A percentile compares a stretch with the other conserved stretches of the same genome.
Conservation (phyloP, 257 asterid genomes). For the Lantana camara region DNA sequence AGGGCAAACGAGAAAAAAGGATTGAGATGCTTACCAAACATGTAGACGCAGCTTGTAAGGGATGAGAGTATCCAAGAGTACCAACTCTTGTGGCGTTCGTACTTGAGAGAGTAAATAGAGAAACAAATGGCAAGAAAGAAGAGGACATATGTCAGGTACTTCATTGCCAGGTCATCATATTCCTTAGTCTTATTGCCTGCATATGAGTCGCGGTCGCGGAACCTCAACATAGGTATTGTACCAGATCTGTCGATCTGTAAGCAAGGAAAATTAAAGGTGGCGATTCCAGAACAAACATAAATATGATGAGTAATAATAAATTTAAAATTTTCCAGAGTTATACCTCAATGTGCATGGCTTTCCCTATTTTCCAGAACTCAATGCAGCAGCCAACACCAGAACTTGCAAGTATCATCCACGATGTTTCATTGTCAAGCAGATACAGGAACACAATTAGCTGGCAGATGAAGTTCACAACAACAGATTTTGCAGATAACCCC, state of each 20-base stretch:
- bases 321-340: constrained; percentile 22
- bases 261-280: too few relatives aligned
- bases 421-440: constrained; percentile 95
- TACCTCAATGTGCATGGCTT: constrained; percentile 99
- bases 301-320: neutral
- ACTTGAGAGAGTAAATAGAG: constrained; percentile 83
- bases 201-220: constrained; percentile 96
- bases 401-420: constrained; percentile 99
- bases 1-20: neutral
- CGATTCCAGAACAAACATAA: constrained; percentile 8
- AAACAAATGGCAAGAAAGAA: constrained; percentile 78
- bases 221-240: constrained; percentile 83
- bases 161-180: constrained; percentile 97
- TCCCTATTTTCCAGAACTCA: constrained; percentile 99
- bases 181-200: constrained; percentile 96
- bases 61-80: constrained; percentile 97
- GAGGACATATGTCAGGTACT: constrained; percentile 89
- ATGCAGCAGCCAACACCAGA: constrained; percentile 98
- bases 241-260: constrained; percentile 94
- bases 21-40: constrained; percentile 78
- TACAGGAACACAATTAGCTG: constrained; percentile 92
- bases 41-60: constrained; percentile 95
- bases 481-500: constrained; percentile 94
- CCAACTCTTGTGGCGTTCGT: constrained; percentile 98
- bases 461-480: constrained; percentile 84